phyloP scores from a whole-genome alignment of 1,139 yeast genomes.

The Yamadazyma atmosphaerica region DNA sequence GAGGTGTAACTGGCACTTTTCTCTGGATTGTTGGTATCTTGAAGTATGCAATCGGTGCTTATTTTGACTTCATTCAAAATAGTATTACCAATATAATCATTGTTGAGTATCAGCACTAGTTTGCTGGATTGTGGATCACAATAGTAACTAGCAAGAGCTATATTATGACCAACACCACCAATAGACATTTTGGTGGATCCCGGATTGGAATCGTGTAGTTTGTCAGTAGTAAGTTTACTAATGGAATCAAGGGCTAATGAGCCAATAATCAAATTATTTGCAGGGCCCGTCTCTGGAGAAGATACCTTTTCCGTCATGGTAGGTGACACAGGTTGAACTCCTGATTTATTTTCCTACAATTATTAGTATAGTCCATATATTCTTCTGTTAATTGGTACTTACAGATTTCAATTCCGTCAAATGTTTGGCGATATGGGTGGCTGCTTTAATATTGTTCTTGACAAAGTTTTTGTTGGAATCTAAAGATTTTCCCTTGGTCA shows the following conservation, averaged over 20 bases:
- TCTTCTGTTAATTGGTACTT: conserved; percentile 10
- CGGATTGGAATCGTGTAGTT: conserved; percentile 70
- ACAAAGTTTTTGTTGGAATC: conserved; percentile 75
- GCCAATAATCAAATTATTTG: conserved; percentile 57
- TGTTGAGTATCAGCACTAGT: conserved; percentile 61
- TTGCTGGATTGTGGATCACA: conserved; percentile 27
- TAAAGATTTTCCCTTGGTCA: conserved; percentile 70
- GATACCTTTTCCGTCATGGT: background rate
- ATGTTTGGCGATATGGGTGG: conserved; percentile 63
- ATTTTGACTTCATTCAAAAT: conserved; percentile 33
- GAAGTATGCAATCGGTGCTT: conserved; percentile 42
- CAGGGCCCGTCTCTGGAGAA: background rate
- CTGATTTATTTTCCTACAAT: conserved; percentile 1
- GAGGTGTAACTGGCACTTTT: conserved; percentile 74
- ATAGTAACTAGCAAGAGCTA: conserved; percentile 54
- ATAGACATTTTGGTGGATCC: conserved; percentile 56
- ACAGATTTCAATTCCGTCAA: conserved; percentile 39
- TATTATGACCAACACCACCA: conserved; percentile 87
- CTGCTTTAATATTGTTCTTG: conserved; percentile 69
- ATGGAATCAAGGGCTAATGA: conserved; percentile 77
- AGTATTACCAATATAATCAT: conserved; percentile 54
- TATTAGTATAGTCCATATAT: conserved; percentile 9
- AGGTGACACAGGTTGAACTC: background rate
- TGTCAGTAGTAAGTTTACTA: conserved; percentile 37
- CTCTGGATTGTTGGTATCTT: conserved; percentile 12